Evolutionary conservation across 139 green algal genomes (phyloP), one percentile per base, ranked within the genome.

Genomic region (Volvox africanus): DNA sequence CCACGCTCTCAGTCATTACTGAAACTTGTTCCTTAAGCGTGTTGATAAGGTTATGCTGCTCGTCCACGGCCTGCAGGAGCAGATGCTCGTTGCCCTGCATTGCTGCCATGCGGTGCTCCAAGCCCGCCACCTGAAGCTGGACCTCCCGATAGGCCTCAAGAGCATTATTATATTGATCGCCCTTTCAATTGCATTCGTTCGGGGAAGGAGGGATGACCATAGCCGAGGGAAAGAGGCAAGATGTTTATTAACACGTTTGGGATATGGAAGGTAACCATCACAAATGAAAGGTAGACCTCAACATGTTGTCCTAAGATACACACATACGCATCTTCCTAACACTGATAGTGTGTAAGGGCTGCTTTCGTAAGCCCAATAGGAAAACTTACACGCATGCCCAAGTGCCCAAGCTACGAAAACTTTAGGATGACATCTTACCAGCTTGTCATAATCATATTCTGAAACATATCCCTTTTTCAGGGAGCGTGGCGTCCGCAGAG

Each of bases 381-480:
- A 55, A 55, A 55, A 9, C 5, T 55, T 55, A 9, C 44, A 55
- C 44, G 5, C 44, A 55, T 55, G 9, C 5, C 44, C 44, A 9
- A 55, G 44, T 9, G n/a, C 44, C 44, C 44, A 55, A 55, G 44
- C 44, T 9, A 55, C 5, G 44, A 55, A 55, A 55, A 55, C 5
- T 55, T 55, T 14, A 55, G 44, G 44, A 55, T 55, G 44, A 55
- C 9, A 37, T 30, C 76, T 12, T 69, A 87, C 87, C 65, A 92
- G 88, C 21, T 84, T 61, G 30, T 89, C 80, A 44, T 92, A 92
- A 28, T 92, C 88, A 22, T 88, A 5, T 13, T 68, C 37, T 22
- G 69, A 55, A 24, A 92, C 88, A 55, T 82, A 92, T 13, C 88
- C 88, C 69, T 88, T 88, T 19, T 92, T 92, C 36, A 92, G 50